Base-by-base conservation (phyloP, 2,329 filamentous ascomycete species). In the Aschersonia sp. region DNA sequence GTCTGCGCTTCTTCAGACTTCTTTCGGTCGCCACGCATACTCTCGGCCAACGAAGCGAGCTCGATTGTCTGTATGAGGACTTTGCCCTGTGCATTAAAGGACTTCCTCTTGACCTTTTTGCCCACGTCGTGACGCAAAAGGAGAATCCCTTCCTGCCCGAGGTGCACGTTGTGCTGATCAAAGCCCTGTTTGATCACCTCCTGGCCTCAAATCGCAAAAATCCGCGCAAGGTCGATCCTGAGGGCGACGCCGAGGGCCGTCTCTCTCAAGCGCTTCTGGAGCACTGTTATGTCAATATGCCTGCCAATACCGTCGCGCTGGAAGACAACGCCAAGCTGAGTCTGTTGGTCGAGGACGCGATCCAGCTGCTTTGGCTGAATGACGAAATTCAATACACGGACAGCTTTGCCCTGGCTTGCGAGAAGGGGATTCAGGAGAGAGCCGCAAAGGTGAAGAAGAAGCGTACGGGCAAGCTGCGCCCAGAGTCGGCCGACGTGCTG, bases 251-350 rank as follows among this genome's bases (percentile, higher is more conserved):
- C 3, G 48, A 55, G 1, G 66, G 67, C 5, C 59, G 59, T 20
- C 57, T 78, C 43, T 72, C 71, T 4, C 57, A 63, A 29, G 55
- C 54, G 5, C 72, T 78, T 52, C 59, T 79, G 42, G 66, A 73
- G 56, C 60, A 69, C 43, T 81, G 80, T 56, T 89, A 80, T 59
- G 71, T 88, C 2, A 77, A 77, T 0, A 80, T 74, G 53, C 70
- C 82, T 0, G 83, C 85, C 1, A 80, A 77, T 50, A 78, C 73
- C 0, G 67, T 74, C 10, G 72, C 70, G 5, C 62, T 74, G 1
- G 73, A 77, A 28, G 84, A 88, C 52, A 89, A 92, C 55, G 80
- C 82, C 31, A 85, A 84, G 59, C 70, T 89, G 40, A 81, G 82
- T 2, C 63, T 89, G 7, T 61, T 85, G 31, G 65, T 88, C 0